Conservation (phyloP, 2,329 filamentous ascomycete genomes). For the Rutstroemia sp. region DNA sequence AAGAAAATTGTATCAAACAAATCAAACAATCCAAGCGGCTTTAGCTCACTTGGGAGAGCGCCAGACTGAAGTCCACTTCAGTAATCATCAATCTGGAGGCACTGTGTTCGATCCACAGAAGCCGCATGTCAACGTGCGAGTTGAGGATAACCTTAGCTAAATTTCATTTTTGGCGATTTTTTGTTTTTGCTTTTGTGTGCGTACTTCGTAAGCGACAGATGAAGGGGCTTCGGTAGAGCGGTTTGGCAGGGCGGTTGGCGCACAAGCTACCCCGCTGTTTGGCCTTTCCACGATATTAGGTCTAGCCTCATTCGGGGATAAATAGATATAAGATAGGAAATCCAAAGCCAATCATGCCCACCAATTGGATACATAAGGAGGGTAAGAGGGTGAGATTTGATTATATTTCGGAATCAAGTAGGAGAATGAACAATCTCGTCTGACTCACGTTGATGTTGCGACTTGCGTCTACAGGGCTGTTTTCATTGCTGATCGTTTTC, state of each 20-base stretch:
- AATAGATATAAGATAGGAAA: not conserved
- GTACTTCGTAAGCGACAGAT: no score
- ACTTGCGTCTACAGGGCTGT: slow-evolving; percentile 9
- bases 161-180: not conserved
- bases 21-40: not conserved
- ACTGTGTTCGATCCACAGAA: slow-evolving; percentile 3
- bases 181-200: not conserved
- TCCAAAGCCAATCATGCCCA: not conserved
- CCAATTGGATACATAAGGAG: not conserved
- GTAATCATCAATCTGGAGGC: not conserved
- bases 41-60: slow-evolving; percentile 3
- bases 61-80: not conserved
- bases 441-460: slow-evolving; percentile 22
- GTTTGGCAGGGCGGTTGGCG: no score
- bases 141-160: not conserved
- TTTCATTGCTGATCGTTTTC: not conserved
- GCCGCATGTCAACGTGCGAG: not conserved
- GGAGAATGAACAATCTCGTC: not conserved
- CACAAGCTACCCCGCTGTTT: no score
- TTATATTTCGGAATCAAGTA: slow-evolving; percentile 4
- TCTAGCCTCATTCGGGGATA: not conserved
- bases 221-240: no score
- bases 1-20: not conserved
- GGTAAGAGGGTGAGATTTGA: not conserved
- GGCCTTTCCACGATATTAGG: no score